These are phyloP conservation scores for Aureobasidium sp. DNA, from an alignment of 2,329 filamentous ascomycete species.

Conservation along the genomic window DNA sequence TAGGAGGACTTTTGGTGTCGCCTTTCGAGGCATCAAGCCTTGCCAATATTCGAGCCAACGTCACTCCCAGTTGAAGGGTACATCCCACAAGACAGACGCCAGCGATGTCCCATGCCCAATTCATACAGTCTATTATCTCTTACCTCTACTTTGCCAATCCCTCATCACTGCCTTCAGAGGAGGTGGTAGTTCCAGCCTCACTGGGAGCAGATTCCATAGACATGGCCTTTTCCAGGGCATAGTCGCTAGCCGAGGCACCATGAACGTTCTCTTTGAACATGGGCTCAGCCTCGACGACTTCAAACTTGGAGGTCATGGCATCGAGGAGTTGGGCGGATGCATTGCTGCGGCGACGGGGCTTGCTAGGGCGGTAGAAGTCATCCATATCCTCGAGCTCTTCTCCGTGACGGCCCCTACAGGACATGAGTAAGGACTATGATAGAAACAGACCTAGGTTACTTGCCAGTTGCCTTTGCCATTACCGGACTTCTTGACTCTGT, in stretches of 20 bases:
- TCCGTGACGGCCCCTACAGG: constrained; percentile 66
- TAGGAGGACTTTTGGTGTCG: not conserved
- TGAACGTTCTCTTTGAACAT: constrained; percentile 85
- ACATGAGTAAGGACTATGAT: constrained; percentile 1
- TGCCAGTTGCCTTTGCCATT: constrained; percentile 92
- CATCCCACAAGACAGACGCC: constrained; percentile 7
- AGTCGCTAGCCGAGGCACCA: constrained; percentile 51
- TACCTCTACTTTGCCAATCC: constrained; percentile 1
- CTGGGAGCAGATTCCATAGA: constrained; percentile 1
- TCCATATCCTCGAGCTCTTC: constrained; percentile 77
- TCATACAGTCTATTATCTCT: constrained; percentile 4
- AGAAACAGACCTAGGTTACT: constrained; percentile 23
- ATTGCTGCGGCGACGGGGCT: constrained; percentile 87
- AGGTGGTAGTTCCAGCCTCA: constrained; percentile 2
- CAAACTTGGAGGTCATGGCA: constrained; percentile 95
- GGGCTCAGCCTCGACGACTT: constrained; percentile 78
- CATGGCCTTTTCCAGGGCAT: constrained; percentile 5
- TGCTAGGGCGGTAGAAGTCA: constrained; percentile 62
- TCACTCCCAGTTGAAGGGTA: not conserved
- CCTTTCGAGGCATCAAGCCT: not conserved
- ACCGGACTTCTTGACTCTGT: constrained; percentile 95
- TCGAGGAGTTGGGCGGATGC: constrained; percentile 64
- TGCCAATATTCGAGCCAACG: not conserved
- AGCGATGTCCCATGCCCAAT: constrained; percentile 6
- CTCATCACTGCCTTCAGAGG: not conserved